Evolutionary conservation across 768 basidiomycete species (phyloP), one percentile per base, ranked within the genome.

Genomic region (Russula ochroleuca): DNA sequence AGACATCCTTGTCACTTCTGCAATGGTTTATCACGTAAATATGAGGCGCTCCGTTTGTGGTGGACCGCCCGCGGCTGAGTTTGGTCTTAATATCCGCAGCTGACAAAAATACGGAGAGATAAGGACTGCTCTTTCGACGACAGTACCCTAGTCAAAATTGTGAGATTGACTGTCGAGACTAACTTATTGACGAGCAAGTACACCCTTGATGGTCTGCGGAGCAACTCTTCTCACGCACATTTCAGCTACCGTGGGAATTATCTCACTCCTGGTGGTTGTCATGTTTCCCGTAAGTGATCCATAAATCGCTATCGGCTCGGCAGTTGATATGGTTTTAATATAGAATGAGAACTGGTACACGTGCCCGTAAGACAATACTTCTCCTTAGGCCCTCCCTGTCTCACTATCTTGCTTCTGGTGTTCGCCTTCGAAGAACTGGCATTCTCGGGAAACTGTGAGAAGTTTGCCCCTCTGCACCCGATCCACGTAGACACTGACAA

Each of bases 151-250:
- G 23, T 59, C 3, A 61, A 66, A 2, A 53, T 72, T 2, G 66
- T 72, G 5, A 69, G 68, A 15, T n/a, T 72, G 51, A 69, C 68
- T 13, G 49, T 72, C 25, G 71, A 72, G 58, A 71, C 70, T 1
- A 72, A 71, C 51, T 15, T 63, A 2, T 61, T 71, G 66, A 25
- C 68, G 59, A 43, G 67, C 51, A 25, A 37, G 57, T 53, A 17
- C 17, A 25, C n/a, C 21, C 25, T 59, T 37, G 25, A 38, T 33
- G n/a, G 9, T 15, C 31, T 25, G n/a, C 10, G 5, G 28, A 5
- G 28, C 11, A 5, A 2, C 14, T 28, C 9, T 25, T 59, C 43
- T 63, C 6, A 63, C 28, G 2, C 3, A 21, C 10, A 7, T 25
- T 41, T 43, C 37, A 64, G 63, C 63, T 9, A 33, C 25, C 14